These are phyloP conservation scores for Coriolopsis trogii DNA, from an alignment of 1,284 basidiomycete species.

Conservation along the genomic window DNA sequence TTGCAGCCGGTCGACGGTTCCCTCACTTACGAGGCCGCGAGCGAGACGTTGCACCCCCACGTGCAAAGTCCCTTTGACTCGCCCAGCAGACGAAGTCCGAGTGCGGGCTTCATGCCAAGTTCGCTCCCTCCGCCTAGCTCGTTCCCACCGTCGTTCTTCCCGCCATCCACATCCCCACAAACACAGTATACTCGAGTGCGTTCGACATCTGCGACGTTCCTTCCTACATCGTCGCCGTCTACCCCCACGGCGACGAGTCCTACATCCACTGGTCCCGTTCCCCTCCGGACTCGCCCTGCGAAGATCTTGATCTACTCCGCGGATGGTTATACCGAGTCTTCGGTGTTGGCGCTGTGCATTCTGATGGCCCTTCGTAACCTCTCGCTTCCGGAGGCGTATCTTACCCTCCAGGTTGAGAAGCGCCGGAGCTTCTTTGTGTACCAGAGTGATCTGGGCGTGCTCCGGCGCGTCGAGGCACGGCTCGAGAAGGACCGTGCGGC, in stretches of 20 bases:
- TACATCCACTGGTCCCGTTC: slow-evolving; percentile 15
- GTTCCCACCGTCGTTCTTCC: slow-evolving; percentile 35
- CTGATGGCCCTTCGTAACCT: slow-evolving; percentile 82
- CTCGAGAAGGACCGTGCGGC: slow-evolving; percentile 47
- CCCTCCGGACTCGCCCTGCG: slow-evolving; percentile 52
- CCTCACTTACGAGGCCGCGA: slow-evolving; percentile 27
- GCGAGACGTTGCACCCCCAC: slow-evolving; percentile 23
- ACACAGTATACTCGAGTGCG: slow-evolving; percentile 33
- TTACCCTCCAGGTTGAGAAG: slow-evolving; percentile 77
- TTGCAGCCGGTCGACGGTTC: slow-evolving; percentile 45
- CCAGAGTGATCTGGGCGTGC: slow-evolving; percentile 75
- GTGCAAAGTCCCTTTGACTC: slow-evolving; percentile 13
- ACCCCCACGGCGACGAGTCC: slow-evolving; percentile 31
- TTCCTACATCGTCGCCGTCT: slow-evolving; percentile 31
- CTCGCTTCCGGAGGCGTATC: slow-evolving; percentile 86
- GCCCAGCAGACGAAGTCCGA: slow-evolving; percentile 11
- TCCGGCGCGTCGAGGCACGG: slow-evolving; percentile 74
- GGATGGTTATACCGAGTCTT: slow-evolving; percentile 92
- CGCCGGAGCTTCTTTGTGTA: slow-evolving; percentile 91
- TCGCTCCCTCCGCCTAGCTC: slow-evolving; percentile 35
- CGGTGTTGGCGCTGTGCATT: slow-evolving; percentile 84
- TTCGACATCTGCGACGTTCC: slow-evolving; percentile 35
- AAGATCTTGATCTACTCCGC: slow-evolving; percentile 75
- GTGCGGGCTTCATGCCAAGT: slow-evolving; percentile 29
- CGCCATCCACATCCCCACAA: slow-evolving; percentile 17